Evolutionary conservation across 164 flowering plant species (phyloP).

Genomic region (Santalum album): DNA sequence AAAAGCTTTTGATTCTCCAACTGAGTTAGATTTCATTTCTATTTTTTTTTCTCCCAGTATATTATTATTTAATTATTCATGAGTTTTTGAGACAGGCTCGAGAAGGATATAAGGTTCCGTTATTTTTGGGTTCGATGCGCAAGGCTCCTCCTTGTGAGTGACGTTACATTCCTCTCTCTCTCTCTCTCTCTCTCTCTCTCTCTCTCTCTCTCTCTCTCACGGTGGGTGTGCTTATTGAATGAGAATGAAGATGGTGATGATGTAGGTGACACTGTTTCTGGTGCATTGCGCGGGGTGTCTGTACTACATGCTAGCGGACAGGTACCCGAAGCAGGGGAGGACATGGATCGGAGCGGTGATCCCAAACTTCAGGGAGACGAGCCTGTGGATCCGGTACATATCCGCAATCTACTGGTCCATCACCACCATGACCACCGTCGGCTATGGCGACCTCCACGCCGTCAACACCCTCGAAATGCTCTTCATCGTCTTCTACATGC

Average conservation of each 20-base stretch:
- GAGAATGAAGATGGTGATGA: too few species aligned
- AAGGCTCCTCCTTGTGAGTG: conserved; percentile 69
- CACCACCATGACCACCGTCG: conserved; percentile 92
- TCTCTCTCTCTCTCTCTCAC: too few species aligned
- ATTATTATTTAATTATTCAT: background rate
- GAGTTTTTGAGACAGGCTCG: conserved; percentile 48
- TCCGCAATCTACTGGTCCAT: conserved; percentile 84
- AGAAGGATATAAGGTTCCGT: conserved; percentile 85
- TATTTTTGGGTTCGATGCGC: conserved; percentile 81
- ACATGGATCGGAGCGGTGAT: conserved; percentile 73
- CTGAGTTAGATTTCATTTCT: background rate
- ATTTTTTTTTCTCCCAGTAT: background rate
- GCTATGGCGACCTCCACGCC: conserved; percentile 94
- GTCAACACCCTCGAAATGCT: conserved; percentile 78
- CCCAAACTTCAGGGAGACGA: conserved; percentile 66
- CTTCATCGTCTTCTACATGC: conserved; percentile 84
- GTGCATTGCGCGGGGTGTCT: conserved; percentile 92
- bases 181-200: too few species aligned
- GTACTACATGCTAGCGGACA: conserved; percentile 73
- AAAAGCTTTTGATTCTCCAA: background rate
- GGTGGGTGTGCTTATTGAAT: too few species aligned
- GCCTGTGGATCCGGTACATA: conserved; percentile 58
- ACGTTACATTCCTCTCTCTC: background rate
- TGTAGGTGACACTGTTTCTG: conserved; percentile 65
- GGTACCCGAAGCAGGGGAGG: conserved; percentile 61